phyloP scores from a whole-genome alignment of 306 rosid genomes.

The Dalbergia oliveri region DNA sequence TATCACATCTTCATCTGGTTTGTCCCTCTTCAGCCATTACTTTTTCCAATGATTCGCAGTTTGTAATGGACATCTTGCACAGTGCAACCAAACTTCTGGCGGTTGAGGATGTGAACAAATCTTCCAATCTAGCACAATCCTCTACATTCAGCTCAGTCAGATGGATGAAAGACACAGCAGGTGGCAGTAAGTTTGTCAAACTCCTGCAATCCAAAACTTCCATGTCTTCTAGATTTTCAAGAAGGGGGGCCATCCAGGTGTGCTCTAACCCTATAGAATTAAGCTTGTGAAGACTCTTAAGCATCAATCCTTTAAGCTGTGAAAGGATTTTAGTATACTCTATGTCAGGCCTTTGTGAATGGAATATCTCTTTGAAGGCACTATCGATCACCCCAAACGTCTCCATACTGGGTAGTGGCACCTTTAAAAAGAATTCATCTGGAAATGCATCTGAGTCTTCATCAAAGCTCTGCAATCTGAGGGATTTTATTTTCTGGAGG shows the following conservation, averaged over 20 bases:
- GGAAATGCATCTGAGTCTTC: background rate
- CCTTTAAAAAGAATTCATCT: background rate
- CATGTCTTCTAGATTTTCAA: background rate
- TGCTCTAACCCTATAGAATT: background rate
- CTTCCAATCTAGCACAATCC: background rate
- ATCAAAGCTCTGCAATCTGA: background rate
- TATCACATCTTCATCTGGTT: background rate
- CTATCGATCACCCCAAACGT: background rate
- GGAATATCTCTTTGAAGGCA: background rate
- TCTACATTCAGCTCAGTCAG: background rate
- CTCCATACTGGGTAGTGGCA: background rate
- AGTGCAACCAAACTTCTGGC: conserved; percentile 18
- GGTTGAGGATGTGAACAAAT: conserved; percentile 25
- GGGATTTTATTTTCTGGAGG: background rate
- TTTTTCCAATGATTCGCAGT: background rate
- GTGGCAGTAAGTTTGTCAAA: conserved; percentile 18
- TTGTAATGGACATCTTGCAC: background rate
- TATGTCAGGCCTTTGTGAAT: background rate
- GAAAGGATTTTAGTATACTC: background rate
- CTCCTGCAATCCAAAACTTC: background rate
- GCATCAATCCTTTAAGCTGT: background rate
- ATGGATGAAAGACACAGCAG: conserved; percentile 8
- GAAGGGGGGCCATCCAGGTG: background rate
- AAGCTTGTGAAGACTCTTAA: background rate
- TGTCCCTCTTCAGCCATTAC: background rate